Percentiles rank a stretch among this genome's conserved stretches.
Conservation (phyloP, 1,284 basidiomycete species). For the Papiliotrema laurentii region DNA sequence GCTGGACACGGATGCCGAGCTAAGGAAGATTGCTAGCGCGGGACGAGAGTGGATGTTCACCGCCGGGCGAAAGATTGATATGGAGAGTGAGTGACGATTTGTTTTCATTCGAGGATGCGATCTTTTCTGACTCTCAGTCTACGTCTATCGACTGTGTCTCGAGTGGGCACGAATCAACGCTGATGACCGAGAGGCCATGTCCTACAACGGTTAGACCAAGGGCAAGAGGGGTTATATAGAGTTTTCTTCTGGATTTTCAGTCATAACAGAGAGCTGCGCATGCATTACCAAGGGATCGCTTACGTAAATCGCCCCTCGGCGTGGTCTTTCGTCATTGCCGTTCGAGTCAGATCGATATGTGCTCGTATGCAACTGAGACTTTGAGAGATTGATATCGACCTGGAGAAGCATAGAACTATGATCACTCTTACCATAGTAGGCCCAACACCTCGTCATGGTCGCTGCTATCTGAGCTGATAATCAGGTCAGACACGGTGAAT, state of each 20-base stretch:
- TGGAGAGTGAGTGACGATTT: constrained; percentile 66
- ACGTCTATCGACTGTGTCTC: constrained; percentile 81
- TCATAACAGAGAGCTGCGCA: no score
- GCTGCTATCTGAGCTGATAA: not conserved
- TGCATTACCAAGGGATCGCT: no score
- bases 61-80: constrained; percentile 73
- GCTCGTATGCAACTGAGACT: no score
- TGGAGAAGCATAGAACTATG: constrained; percentile 23
- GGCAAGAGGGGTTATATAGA: no score
- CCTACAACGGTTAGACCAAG: no score
- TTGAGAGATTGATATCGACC: not conserved
- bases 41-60: constrained; percentile 86
- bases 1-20: constrained; percentile 65
- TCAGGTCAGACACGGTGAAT: constrained; percentile 74
- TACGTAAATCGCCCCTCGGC: no score
- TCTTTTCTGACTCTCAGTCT: constrained; percentile 36
- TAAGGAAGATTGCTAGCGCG: constrained; percentile 75
- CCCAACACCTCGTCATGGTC: not conserved
- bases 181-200: constrained; percentile 72
- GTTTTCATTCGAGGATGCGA: no score
- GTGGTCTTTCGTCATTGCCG: no score
- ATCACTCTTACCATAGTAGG: constrained; percentile 49
- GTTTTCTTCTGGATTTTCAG: no score
- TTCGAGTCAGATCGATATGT: no score
- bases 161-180: constrained; percentile 82